Conservation (phyloP, 75 land plant species). For the Cupressus sempervirens region DNA sequence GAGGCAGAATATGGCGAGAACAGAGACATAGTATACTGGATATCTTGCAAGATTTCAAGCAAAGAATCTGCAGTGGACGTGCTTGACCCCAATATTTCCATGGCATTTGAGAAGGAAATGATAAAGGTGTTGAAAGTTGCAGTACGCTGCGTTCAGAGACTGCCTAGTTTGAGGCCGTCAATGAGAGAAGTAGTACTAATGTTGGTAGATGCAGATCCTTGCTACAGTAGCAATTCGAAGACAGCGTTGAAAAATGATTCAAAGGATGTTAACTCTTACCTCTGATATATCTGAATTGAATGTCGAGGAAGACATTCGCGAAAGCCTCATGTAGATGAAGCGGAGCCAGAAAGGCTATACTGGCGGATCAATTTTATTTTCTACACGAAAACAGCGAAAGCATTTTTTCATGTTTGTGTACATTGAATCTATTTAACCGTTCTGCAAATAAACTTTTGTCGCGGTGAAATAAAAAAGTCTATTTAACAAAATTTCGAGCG, state of each 20-base stretch:
- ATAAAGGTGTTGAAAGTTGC: conserved; percentile 62
- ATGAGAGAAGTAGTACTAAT: conserved; percentile 85
- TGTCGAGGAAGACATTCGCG: too few species aligned
- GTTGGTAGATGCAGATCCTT: conserved; percentile 66
- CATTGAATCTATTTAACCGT: too few species aligned
- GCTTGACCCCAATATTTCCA: conserved; percentile 30
- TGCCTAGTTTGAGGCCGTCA: conserved; percentile 56
- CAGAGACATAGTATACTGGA: conserved; percentile 79
- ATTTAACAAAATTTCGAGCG: too few species aligned
- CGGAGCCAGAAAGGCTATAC: too few species aligned
- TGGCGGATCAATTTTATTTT: too few species aligned
- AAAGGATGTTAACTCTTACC: neutral
- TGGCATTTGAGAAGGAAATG: conserved; percentile 49
- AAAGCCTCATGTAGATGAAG: too few species aligned
- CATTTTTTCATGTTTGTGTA: too few species aligned
- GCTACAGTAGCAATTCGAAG: neutral
- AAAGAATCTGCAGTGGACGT: conserved; percentile 26
- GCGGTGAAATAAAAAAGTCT: too few species aligned
- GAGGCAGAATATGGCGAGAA: conserved; percentile 26
- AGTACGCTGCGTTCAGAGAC: conserved; percentile 47
- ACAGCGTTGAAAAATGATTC: neutral
- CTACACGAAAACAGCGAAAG: too few species aligned
- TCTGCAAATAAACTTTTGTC: too few species aligned
- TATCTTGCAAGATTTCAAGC: conserved; percentile 25
- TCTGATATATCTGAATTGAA: too few species aligned